Evolutionary conservation across 306 rosid species (phyloP).

Genomic region (Cicer pinnatifidum): DNA sequence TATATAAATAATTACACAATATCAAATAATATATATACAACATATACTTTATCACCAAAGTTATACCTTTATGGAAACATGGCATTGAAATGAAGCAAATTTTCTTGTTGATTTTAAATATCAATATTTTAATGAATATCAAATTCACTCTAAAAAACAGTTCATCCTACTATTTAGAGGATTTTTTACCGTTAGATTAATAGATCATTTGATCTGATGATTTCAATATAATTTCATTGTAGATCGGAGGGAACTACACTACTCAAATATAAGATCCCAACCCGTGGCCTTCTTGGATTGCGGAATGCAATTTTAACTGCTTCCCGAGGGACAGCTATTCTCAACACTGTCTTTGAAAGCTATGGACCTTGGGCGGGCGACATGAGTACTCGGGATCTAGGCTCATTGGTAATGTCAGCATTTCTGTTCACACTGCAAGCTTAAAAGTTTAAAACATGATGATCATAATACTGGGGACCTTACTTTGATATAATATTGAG

Average conservation of each 20-base stretch:
- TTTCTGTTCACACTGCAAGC: not conserved
- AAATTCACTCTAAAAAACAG: not conserved
- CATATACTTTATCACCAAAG: too few relatives aligned
- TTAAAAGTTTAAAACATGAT: not conserved
- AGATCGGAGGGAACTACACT: conserved; percentile 87
- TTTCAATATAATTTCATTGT: conserved; percentile 41
- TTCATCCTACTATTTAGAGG: conserved; percentile 8
- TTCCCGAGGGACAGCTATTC: conserved; percentile 95
- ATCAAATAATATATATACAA: too few relatives aligned
- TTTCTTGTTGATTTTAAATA: not conserved
- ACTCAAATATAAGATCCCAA: conserved; percentile 92
- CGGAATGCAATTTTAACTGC: conserved; percentile 97
- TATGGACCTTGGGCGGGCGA: conserved; percentile 98
- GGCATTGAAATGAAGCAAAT: too few relatives aligned
- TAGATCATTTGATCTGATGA: conserved; percentile 37
- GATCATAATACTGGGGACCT: conserved; percentile 11
- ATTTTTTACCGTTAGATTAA: conserved; percentile 5
- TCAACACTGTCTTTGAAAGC: conserved; percentile 86
- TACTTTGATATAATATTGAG: not conserved
- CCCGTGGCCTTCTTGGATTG: conserved; percentile 95
- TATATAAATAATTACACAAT: too few relatives aligned
- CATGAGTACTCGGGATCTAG: conserved; percentile 88
- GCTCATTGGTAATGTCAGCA: conserved; percentile 78
- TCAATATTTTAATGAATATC: conserved; percentile 21
- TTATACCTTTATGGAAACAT: too few relatives aligned